phyloP scores from a whole-genome alignment of 2,329 filamentous ascomycete genomes.

The Pseudocercospora macadamiae region DNA sequence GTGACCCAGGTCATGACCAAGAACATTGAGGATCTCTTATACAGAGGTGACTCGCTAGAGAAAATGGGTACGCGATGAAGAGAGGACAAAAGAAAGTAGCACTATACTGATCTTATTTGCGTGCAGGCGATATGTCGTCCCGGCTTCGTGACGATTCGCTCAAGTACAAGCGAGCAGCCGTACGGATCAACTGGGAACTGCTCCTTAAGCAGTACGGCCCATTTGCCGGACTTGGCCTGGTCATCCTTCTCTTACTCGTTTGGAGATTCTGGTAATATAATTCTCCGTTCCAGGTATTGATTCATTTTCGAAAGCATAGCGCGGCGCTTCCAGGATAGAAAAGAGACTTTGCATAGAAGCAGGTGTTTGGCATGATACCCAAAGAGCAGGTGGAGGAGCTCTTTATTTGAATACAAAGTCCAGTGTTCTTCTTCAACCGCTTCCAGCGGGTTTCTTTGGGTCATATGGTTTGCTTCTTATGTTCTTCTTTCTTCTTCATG shows the following conservation, averaged over 20 bases:
- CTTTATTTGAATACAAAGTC: slow-evolving; percentile 12
- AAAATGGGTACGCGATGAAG: slow-evolving; percentile 86
- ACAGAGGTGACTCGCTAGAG: slow-evolving; percentile 90
- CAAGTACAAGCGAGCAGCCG: slow-evolving; percentile 90
- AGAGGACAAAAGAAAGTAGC: slow-evolving; percentile 12
- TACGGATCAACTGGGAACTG: slow-evolving; percentile 97
- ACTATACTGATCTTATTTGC: slow-evolving; percentile 9
- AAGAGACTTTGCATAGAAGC: slow-evolving; percentile 20
- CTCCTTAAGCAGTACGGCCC: slow-evolving; percentile 95
- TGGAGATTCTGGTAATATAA: slow-evolving; percentile 80
- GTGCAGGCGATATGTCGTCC: slow-evolving; percentile 45
- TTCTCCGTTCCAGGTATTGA: slow-evolving; percentile 2
- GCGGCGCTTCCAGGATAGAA: slow-evolving; percentile 27
- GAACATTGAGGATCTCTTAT: slow-evolving; percentile 97
- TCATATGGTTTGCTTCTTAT: not conserved
- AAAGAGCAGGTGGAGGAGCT: slow-evolving; percentile 24
- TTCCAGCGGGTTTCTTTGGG: not conserved
- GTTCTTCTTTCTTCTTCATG: not conserved
- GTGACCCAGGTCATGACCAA: slow-evolving; percentile 99
- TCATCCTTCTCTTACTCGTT: slow-evolving; percentile 85
- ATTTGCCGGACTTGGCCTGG: slow-evolving; percentile 76
- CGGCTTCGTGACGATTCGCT: slow-evolving; percentile 87
- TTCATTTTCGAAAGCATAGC: slow-evolving; percentile 28
- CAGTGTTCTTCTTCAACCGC: slow-evolving; percentile 1
- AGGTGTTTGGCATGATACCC: slow-evolving; percentile 30